Conservation (phyloP, 106 monocot genomes). For the Acanthochlamys bracteata region DNA sequence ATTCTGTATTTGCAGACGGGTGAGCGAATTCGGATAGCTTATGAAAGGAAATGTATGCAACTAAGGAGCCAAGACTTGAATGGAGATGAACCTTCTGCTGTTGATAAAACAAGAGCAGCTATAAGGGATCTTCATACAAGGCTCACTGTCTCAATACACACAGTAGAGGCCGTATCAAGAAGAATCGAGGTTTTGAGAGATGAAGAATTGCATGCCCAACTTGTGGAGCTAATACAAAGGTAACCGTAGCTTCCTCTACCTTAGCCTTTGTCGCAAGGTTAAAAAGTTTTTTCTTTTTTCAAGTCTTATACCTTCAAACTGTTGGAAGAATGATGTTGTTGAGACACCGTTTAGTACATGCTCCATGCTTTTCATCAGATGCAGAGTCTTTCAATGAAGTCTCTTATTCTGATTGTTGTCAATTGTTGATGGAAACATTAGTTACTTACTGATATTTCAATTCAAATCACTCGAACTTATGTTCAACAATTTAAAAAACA, state of each 20-base stretch:
- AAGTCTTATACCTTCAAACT: neutral
- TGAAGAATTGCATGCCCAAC: constrained; percentile 56
- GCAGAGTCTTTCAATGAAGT: no score
- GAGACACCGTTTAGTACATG: no score
- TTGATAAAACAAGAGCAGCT: constrained; percentile 60
- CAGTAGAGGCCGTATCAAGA: constrained; percentile 49
- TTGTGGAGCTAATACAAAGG: constrained; percentile 71
- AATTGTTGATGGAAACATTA: no score
- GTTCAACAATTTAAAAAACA: no score
- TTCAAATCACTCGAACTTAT: no score
- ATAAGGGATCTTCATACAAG: constrained; percentile 60
- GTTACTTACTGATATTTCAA: no score
- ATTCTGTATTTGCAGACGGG: constrained; percentile 32
- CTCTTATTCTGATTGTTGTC: no score
- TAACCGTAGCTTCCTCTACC: constrained; percentile 12
- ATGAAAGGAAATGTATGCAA: constrained; percentile 75
- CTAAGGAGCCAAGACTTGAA: constrained; percentile 56
- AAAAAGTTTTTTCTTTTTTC: neutral
- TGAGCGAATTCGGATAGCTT: constrained; percentile 52
- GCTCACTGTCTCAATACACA: constrained; percentile 49
- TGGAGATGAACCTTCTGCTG: constrained; percentile 61
- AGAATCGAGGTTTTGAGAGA: constrained; percentile 71
- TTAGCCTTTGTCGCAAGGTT: neutral
- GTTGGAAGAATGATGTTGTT: neutral
- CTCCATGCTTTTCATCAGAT: no score